phyloP scores from a whole-genome alignment of 78 protist genomes.

The Capsaspora owczarzaki region DNA sequence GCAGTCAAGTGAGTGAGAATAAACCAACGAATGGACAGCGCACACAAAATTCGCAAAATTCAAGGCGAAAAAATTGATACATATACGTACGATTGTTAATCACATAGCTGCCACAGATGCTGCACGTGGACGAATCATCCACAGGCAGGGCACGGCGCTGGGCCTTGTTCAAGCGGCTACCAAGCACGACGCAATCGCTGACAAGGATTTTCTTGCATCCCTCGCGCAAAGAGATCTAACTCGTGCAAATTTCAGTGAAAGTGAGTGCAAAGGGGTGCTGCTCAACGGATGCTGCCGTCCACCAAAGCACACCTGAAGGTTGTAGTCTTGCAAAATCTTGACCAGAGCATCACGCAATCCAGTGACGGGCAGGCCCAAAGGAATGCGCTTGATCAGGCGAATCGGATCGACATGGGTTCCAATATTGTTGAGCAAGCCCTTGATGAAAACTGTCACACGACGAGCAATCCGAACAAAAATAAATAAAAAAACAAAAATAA shows the following conservation, averaged over 20 bases:
- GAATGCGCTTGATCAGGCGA: slow-evolving; percentile 49
- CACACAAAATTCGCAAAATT: neutral
- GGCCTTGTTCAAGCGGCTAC: neutral
- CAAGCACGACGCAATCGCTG: neutral
- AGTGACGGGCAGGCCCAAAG: slow-evolving; percentile 41
- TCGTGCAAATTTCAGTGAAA: too few species aligned
- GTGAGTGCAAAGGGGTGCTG: too few species aligned
- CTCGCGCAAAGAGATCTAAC: neutral
- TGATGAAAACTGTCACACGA: slow-evolving; percentile 14
- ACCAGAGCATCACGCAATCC: slow-evolving; percentile 58
- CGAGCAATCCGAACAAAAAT: neutral
- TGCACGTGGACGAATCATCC: neutral
- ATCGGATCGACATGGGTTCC: slow-evolving; percentile 75
- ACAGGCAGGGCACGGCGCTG: neutral
- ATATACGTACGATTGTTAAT: neutral
- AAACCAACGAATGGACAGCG: neutral
- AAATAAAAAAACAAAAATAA: too few species aligned
- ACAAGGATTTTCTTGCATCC: neutral
- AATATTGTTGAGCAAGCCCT: slow-evolving; percentile 50
- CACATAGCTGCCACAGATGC: too few species aligned
- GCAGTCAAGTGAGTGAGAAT: neutral
- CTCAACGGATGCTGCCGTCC: too few species aligned
- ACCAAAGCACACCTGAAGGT: slow-evolving; percentile 42
- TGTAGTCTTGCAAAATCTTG: slow-evolving; percentile 66
- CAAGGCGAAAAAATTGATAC: neutral